A percentile compares a stretch with the other conserved stretches of the same genome.
Evolutionary conservation across 176 grass and related monocot species (phyloP).

Genomic region (Rhynchospora breviuscula): DNA sequence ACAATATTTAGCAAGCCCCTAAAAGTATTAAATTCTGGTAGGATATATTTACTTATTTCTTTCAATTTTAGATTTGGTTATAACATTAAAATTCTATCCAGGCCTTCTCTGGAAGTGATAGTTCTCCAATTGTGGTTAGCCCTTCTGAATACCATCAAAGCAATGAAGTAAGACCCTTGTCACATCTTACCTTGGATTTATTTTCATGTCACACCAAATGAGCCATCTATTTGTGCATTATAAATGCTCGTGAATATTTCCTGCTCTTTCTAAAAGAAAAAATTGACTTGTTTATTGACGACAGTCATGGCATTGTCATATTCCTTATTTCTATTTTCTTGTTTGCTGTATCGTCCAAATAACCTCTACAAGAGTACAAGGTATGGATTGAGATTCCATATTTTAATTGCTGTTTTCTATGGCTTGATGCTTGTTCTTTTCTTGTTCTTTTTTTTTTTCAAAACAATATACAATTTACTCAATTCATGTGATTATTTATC

Average conservation of each 20-base stretch:
- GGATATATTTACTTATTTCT: not conserved
- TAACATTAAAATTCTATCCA: constrained; percentile 18
- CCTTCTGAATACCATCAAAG: constrained; percentile 54
- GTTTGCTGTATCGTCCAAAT: not conserved
- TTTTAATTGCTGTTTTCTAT: not conserved
- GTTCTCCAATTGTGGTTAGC: constrained; percentile 53
- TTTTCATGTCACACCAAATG: not conserved
- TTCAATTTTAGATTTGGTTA: constrained; percentile 7
- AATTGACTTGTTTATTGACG: not conserved
- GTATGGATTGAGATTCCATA: not conserved
- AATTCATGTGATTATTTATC: not conserved
- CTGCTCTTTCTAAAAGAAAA: not conserved
- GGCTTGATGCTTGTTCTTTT: not conserved
- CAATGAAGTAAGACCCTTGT: constrained; percentile 43
- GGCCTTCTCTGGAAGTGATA: constrained; percentile 55
- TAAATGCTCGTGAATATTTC: not conserved
- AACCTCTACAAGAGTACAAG: not conserved
- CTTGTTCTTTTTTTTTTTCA: not conserved
- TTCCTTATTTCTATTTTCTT: not conserved
- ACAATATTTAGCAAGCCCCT: too few relatives aligned
- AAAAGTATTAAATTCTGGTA: not conserved
- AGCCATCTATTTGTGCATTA: not conserved
- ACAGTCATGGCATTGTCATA: not conserved
- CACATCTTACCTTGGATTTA: not conserved
- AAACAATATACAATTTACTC: not conserved